These are phyloP conservation scores for Amanita phalloides DNA, from an alignment of 768 basidiomycete species.

Conservation along the genomic window DNA sequence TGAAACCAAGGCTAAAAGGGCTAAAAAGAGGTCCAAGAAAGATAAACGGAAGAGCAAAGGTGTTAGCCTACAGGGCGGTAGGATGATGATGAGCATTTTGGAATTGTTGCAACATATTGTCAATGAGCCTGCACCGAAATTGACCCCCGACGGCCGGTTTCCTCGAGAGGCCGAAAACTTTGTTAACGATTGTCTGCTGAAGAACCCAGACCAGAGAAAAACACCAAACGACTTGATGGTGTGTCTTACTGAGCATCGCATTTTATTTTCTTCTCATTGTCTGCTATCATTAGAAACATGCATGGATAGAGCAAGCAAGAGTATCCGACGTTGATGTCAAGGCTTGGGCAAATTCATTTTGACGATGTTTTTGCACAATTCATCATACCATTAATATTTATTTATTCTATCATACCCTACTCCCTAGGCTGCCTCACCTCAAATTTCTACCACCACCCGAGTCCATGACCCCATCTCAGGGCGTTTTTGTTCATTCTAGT, in stretches of 20 bases:
- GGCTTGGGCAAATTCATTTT: constrained; percentile 74
- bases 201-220: constrained; percentile 76
- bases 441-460: neutral
- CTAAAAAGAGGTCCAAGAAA: constrained; percentile 41
- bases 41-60: constrained; percentile 86
- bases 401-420: constrained; percentile 1
- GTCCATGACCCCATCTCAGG: neutral
- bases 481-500: neutral
- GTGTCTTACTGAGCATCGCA: constrained; percentile 15
- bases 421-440: neutral
- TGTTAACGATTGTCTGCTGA: constrained; percentile 82
- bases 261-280: constrained; percentile 1
- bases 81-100: constrained; percentile 97
- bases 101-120: constrained; percentile 97
- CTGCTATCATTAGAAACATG: constrained; percentile 41
- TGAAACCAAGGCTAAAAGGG: constrained; percentile 14
- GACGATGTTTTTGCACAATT: constrained; percentile 1
- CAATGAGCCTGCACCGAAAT: constrained; percentile 89
- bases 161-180: constrained; percentile 73
- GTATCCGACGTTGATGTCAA: constrained; percentile 59
- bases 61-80: constrained; percentile 87
- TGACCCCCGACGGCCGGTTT: constrained; percentile 64
- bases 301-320: constrained; percentile 62
- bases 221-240: constrained; percentile 86
- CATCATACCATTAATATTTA: neutral